Evolutionary conservation across 139 green algal species (phyloP).

Genomic region (Trebouxia sp.): DNA sequence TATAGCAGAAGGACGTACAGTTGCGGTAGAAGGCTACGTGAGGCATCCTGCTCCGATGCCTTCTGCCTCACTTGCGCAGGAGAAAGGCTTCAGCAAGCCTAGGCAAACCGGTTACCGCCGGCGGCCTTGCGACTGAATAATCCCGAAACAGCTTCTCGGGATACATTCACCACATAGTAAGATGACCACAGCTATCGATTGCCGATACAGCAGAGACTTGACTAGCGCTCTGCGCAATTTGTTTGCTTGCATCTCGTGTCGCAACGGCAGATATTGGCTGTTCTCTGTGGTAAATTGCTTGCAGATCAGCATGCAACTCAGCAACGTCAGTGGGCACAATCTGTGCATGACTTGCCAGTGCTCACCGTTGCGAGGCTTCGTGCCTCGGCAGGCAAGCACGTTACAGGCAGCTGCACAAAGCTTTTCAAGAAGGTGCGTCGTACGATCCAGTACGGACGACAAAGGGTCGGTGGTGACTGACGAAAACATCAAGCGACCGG

Average conservation of each 20-base stretch:
- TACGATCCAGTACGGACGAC: not conserved
- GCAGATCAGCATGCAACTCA: too few relatives aligned
- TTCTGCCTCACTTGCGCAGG: constrained; percentile 11
- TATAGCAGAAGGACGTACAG: constrained; percentile 60
- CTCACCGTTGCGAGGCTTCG: not conserved
- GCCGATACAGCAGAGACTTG: not conserved
- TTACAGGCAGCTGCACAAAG: too few relatives aligned
- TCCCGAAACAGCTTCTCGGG: too few relatives aligned
- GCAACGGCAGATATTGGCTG: not conserved
- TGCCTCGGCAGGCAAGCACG: not conserved
- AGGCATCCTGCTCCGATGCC: constrained; percentile 67
- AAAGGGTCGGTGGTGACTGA: constrained; percentile 1
- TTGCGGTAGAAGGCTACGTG: constrained; percentile 85
- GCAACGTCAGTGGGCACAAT: too few relatives aligned
- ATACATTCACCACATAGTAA: too few relatives aligned
- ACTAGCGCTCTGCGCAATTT: not conserved
- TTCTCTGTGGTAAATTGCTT: not conserved
- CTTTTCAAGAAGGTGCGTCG: too few relatives aligned
- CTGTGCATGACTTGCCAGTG: not conserved
- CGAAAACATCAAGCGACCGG: not conserved
- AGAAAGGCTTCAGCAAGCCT: not conserved
- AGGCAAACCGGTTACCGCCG: not conserved
- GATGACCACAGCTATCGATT: too few relatives aligned
- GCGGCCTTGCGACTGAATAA: too few relatives aligned
- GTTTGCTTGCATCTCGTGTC: not conserved